Conservation (phyloP, 306 rosid species). For the Prunus mongolica region DNA sequence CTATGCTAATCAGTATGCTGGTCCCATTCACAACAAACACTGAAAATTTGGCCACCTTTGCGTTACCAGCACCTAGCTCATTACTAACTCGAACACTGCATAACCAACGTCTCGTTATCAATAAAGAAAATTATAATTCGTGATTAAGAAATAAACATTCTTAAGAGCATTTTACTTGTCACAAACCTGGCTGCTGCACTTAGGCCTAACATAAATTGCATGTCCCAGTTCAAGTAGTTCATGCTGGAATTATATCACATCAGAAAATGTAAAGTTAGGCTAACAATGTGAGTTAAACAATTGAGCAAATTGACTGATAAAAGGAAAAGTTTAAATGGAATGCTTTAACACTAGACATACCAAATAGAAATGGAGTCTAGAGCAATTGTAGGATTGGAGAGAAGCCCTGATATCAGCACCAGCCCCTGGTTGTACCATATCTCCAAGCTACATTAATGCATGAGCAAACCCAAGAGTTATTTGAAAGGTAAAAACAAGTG, state of each 20-base stretch:
- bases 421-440: constrained; percentile 77
- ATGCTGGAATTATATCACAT: constrained; percentile 39
- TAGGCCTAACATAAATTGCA: constrained; percentile 66
- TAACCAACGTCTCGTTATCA: not conserved
- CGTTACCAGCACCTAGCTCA: constrained; percentile 70
- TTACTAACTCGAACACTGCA: constrained; percentile 67
- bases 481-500: not conserved
- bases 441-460: constrained; percentile 51
- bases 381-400: constrained; percentile 50
- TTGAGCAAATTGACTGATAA: not conserved
- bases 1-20: constrained; percentile 49
- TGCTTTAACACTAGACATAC: constrained; percentile 15
- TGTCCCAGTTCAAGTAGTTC: constrained; percentile 65
- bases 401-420: constrained; percentile 71
- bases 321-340: not conserved
- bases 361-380: constrained; percentile 58
- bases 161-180: not conserved
- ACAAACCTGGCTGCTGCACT: constrained; percentile 68
- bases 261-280: constrained; percentile 1
- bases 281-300: not conserved
- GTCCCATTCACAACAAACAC: constrained; percentile 33
- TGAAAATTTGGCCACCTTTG: constrained; percentile 59
- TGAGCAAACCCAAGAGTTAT: not conserved
- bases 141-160: not conserved
- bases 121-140: not conserved